These are phyloP conservation scores for Candida germanica DNA, from an alignment of 805 yeast genomes.

Conservation along the genomic window DNA sequence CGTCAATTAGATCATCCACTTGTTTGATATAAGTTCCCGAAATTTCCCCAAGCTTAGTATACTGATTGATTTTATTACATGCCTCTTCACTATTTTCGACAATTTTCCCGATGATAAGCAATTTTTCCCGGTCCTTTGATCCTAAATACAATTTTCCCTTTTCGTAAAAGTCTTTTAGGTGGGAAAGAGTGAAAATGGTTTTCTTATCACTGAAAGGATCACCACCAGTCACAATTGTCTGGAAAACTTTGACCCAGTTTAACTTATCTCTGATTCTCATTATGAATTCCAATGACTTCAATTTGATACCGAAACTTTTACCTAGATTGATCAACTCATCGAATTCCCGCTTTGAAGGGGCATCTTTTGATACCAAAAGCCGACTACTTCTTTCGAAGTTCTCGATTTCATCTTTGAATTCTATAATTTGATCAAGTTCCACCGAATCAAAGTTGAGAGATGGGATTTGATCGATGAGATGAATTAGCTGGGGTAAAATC, in stretches of 20 bases:
- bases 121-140: conserved; percentile 31
- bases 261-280: conserved; percentile 32
- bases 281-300: conserved; percentile 45
- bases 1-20: conserved; percentile 22
- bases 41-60: conserved; percentile 6
- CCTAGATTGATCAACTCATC: conserved; percentile 57
- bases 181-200: conserved; percentile 29
- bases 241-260: conserved; percentile 31
- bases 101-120: conserved; percentile 20
- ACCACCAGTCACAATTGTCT: conserved; percentile 35
- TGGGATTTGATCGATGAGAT: conserved; percentile 46
- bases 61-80: conserved; percentile 7
- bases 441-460: conserved; percentile 48
- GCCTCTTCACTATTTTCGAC: conserved; percentile 24
- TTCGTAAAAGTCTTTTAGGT: conserved; percentile 25
- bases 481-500: conserved; percentile 23
- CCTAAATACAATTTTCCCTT: conserved; percentile 28
- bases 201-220: conserved; percentile 39
- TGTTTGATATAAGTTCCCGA: conserved; percentile 21
- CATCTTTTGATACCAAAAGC: conserved; percentile 30
- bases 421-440: conserved; percentile 59
- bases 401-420: conserved; percentile 49
- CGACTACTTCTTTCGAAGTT: conserved; percentile 49
- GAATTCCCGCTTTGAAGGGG: conserved; percentile 42
- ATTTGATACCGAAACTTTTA: conserved; percentile 52